Conservation (phyloP, 495 filamentous ascomycete genomes). For the Echria macrotheca region DNA sequence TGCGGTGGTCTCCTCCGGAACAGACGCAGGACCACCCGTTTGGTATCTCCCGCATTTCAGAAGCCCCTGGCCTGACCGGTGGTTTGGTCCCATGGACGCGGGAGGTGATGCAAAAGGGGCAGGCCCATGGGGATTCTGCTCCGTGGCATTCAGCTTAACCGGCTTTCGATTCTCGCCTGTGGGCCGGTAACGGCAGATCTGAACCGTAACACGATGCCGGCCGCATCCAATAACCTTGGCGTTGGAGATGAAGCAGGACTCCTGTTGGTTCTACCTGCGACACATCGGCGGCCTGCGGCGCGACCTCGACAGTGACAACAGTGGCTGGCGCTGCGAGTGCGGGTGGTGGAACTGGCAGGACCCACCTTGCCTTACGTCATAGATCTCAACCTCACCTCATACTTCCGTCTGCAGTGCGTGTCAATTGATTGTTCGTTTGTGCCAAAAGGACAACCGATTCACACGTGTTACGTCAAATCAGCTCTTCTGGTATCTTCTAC, state of each 20-base stretch:
- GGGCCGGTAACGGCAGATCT: background rate
- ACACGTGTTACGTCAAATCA: conserved; percentile 15
- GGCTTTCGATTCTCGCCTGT: no score
- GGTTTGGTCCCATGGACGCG: no score
- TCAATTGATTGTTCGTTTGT: conserved; percentile 8
- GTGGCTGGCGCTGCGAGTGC: conserved; percentile 6
- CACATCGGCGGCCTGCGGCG: no score
- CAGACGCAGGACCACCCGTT: no score
- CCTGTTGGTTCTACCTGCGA: background rate
- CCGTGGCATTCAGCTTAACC: no score
- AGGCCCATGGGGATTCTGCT: no score
- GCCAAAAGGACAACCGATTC: background rate
- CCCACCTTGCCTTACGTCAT: conserved; percentile 21
- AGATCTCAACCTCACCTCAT: conserved; percentile 12
- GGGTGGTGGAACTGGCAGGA: background rate
- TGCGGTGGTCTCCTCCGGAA: no score
- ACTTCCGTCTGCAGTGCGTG: conserved; percentile 10
- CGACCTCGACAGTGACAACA: conserved; percentile 9
- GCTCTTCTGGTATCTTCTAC: conserved; percentile 5
- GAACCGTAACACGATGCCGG: no score
- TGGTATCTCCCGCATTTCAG: no score
- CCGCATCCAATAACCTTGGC: background rate
- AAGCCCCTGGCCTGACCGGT: no score
- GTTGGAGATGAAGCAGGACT: background rate
- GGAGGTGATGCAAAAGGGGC: no score